Percentiles rank a stretch among this genome's conserved stretches.
These are phyloP conservation scores for Termitomyces sp. DNA, from an alignment of 768 basidiomycete species.

Conservation along the genomic window DNA sequence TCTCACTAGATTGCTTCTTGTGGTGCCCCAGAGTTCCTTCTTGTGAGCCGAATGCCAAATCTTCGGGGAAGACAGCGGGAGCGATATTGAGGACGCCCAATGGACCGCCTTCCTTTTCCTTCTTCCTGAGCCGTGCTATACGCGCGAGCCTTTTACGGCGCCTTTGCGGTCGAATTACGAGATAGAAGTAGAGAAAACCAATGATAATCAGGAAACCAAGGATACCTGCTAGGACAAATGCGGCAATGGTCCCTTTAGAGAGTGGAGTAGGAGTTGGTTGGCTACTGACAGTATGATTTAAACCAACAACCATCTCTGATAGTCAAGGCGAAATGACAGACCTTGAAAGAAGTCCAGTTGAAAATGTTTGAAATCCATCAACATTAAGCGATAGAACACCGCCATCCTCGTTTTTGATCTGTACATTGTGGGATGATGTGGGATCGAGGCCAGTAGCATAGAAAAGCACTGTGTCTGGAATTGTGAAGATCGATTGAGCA, in stretches of 20 bases:
- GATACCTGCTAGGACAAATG: constrained; percentile 53
- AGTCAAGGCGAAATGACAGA: constrained; percentile 3
- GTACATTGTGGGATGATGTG: constrained; percentile 41
- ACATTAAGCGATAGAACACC: constrained; percentile 44
- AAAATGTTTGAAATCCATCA: constrained; percentile 46
- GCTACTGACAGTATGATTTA: background rate
- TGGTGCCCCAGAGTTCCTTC: constrained; percentile 6
- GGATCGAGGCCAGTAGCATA: constrained; percentile 59
- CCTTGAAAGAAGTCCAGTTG: constrained; percentile 23
- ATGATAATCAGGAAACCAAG: constrained; percentile 45
- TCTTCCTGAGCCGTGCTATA: constrained; percentile 5
- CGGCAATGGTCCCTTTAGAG: constrained; percentile 60
- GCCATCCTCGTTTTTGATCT: constrained; percentile 55
- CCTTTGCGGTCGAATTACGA: constrained; percentile 44
- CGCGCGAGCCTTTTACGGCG: constrained; percentile 21
- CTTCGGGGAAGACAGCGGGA: constrained; percentile 10
- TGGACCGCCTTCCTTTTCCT: constrained; percentile 17
- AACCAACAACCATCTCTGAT: background rate
- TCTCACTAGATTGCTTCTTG: constrained; percentile 23
- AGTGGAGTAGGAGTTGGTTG: background rate
- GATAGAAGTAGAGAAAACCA: constrained; percentile 37
- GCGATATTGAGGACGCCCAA: constrained; percentile 17
- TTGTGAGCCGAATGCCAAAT: constrained; percentile 10
- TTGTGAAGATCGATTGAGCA: constrained; percentile 49
- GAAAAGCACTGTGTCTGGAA: constrained; percentile 54